phyloP scores from a whole-genome alignment of 495 filamentous ascomycete genomes.

The Aspergillus affinis region DNA sequence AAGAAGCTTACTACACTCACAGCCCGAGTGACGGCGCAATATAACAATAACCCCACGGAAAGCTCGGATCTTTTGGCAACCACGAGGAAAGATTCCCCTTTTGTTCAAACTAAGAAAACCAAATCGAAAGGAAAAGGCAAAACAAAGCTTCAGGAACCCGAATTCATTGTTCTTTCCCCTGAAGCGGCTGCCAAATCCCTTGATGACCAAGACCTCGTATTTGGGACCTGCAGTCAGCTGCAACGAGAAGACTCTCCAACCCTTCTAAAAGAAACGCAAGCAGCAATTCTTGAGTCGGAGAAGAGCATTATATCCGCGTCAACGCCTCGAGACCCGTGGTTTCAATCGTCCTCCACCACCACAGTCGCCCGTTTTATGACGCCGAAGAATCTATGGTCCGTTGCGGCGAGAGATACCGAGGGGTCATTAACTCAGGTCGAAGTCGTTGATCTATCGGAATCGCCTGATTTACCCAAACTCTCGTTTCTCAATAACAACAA shows the following conservation, averaged over 20 bases:
- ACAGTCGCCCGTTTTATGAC: constrained; percentile 28
- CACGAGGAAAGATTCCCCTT: constrained; percentile 15
- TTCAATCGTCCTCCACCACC: constrained; percentile 3
- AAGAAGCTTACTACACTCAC: constrained; percentile 86
- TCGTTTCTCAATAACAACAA: neutral
- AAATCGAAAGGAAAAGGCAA: constrained; percentile 27
- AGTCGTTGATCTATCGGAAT: constrained; percentile 55
- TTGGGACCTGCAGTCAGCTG: constrained; percentile 91
- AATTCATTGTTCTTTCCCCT: constrained; percentile 66
- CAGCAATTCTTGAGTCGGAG: constrained; percentile 66
- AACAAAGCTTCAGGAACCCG: constrained; percentile 35
- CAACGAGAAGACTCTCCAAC: constrained; percentile 72
- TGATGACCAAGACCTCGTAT: constrained; percentile 78
- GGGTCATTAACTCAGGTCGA: constrained; percentile 61
- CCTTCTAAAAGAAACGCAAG: constrained; percentile 65
- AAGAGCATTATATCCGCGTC: constrained; percentile 5
- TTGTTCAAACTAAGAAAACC: constrained; percentile 2
- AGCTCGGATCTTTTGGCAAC: constrained; percentile 19
- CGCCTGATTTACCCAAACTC: constrained; percentile 24
- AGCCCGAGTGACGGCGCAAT: constrained; percentile 77
- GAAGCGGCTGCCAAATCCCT: constrained; percentile 65
- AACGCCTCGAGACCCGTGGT: neutral
- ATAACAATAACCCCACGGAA: constrained; percentile 33
- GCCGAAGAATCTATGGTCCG: constrained; percentile 61
- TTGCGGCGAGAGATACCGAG: constrained; percentile 61